Percentiles rank a stretch among this genome's conserved stretches.
phyloP scores from a whole-genome alignment of 345 rosid species.

The Salix caprea region DNA sequence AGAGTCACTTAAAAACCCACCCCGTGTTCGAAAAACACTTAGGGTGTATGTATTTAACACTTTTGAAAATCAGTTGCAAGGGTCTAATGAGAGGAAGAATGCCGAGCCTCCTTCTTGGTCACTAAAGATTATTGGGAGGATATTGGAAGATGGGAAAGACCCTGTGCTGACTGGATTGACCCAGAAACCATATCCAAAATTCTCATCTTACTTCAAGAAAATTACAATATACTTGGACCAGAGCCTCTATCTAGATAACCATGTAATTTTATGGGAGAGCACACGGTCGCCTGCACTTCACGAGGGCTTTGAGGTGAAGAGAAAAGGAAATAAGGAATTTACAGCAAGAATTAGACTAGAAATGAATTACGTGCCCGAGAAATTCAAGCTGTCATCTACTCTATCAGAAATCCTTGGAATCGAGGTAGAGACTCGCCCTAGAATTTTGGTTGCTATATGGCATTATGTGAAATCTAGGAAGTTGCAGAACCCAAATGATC shows the following conservation, averaged over 20 bases:
- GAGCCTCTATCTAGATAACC: constrained; percentile 51
- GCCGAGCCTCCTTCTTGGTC: constrained; percentile 50
- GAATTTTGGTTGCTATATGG: constrained; percentile 54
- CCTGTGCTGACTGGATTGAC: constrained; percentile 39
- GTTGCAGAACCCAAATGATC: constrained; percentile 46
- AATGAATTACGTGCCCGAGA: constrained; percentile 52
- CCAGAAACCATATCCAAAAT: constrained; percentile 39
- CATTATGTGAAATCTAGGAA: constrained; percentile 50
- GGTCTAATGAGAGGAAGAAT: constrained; percentile 25
- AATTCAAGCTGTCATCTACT: constrained; percentile 48
- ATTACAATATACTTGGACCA: constrained; percentile 55
- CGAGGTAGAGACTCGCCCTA: constrained; percentile 47
- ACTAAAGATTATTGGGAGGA: constrained; percentile 51
- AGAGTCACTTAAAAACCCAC: constrained; percentile 44
- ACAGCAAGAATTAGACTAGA: constrained; percentile 50
- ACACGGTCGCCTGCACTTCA: constrained; percentile 46
- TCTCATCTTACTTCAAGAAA: constrained; percentile 53
- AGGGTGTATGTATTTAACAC: constrained; percentile 51
- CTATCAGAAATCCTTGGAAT: constrained; percentile 49
- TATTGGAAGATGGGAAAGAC: constrained; percentile 56
- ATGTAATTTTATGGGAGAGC: constrained; percentile 56
- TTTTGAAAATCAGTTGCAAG: constrained; percentile 36
- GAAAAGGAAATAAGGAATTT: constrained; percentile 59
- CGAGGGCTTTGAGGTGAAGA: constrained; percentile 63
- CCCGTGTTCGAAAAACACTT: constrained; percentile 41